Base-by-base conservation (phyloP, 768 basidiomycete species). In the Tulasnella sp. region DNA sequence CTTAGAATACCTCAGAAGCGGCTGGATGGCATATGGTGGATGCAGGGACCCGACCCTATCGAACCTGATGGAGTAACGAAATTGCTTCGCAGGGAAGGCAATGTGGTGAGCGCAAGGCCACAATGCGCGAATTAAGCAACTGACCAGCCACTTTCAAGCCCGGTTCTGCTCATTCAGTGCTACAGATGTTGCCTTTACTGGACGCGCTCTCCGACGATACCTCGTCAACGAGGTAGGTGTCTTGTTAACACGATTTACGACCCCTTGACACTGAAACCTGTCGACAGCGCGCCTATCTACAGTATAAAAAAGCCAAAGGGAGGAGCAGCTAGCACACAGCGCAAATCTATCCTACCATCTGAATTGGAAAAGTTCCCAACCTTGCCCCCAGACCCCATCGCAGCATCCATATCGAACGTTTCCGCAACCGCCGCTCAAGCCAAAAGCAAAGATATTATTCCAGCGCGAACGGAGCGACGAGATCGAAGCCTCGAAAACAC, bases 91-190 rank as follows among this genome's bases (percentile, higher is more conserved):
- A 79, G 74, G 40, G 80, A 78, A 82, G 79, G 81, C 76, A 76
- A 77, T 44, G 58, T 44, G 48, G 76, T 77, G 42, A 56, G 80
- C 81, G 36, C 34, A 82, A 38, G 80, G 82, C 75, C 84, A 83
- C 39, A 80, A 93, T 27, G 85, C 86, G 21, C 88, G 88, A n/a
- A 85, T 93, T 39, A 94, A 92, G 92, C 95, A 94, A 91, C 93
- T 52, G 83, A 84, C 85, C 77, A 87, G 56, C 52, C 56, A 24
- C n/a, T 81, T 68, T 48, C 83, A 46, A 96, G 94, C 90, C 94
- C 84, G 94, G 94, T 68, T 91, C 93, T 56, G 90, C 93, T 19
- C 90, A 92, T 82, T 91, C 93, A 31, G 87, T 93, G 68, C 87
- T 95, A 24, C 90, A 88, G 84, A 87, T 87, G 27, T 86, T 94